Conservation (phyloP, 2,329 filamentous ascomycete species). For the Penicillium sp. region DNA sequence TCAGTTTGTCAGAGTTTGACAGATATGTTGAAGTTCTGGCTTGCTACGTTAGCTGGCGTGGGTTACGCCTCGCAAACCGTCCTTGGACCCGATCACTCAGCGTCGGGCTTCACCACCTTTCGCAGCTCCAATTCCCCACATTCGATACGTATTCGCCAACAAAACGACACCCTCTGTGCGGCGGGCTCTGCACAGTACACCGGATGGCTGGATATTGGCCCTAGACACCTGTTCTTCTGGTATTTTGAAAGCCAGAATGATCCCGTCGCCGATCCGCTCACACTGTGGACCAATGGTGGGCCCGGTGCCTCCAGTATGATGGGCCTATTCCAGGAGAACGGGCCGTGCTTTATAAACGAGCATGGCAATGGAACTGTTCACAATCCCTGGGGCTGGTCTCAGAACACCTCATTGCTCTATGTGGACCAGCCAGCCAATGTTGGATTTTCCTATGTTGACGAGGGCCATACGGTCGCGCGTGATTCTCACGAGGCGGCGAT, state of each 20-base stretch:
- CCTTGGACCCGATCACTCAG: not conserved
- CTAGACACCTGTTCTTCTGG: slow-evolving; percentile 38
- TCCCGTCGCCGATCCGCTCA: slow-evolving; percentile 47
- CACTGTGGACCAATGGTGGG: slow-evolving; percentile 53
- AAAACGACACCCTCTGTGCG: slow-evolving; percentile 17
- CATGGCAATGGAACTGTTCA: slow-evolving; percentile 23
- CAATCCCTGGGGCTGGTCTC: slow-evolving; percentile 24
- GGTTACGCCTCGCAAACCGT: slow-evolving; percentile 5
- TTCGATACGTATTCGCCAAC: slow-evolving; percentile 18
- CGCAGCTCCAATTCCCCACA: slow-evolving; percentile 11
- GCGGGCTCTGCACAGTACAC: slow-evolving; percentile 19
- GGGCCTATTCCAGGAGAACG: slow-evolving; percentile 51
- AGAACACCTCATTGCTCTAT: slow-evolving; percentile 26
- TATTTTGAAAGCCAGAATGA: slow-evolving; percentile 43
- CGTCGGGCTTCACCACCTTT: slow-evolving; percentile 3
- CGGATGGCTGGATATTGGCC: slow-evolving; percentile 17
- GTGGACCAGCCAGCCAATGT: slow-evolving; percentile 29
- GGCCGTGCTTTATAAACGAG: slow-evolving; percentile 38
- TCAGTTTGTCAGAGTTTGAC: not conserved
- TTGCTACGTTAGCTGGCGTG: not conserved
- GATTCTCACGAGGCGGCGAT: slow-evolving; percentile 45
- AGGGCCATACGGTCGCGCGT: slow-evolving; percentile 16
- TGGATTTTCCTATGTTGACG: slow-evolving; percentile 29
- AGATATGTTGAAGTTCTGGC: not conserved
- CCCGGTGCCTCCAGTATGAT: slow-evolving; percentile 53